Conservation (phyloP, 1,284 basidiomycete species). For the Leccinum pachyderme region DNA sequence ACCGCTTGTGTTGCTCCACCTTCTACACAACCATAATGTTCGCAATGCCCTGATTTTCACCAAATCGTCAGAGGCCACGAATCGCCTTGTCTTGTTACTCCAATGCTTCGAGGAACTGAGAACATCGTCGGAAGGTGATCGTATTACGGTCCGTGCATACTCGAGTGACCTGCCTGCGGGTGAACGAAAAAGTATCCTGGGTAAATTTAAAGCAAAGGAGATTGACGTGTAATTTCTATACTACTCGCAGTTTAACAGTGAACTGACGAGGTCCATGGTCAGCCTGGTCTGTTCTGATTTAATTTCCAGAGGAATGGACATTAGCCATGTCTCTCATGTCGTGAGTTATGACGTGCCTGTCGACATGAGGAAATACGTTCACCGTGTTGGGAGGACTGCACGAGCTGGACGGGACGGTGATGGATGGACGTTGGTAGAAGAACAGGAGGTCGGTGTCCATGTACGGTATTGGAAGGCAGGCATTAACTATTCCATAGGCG, state of each 20-base stretch:
- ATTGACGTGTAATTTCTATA: constrained; percentile 71
- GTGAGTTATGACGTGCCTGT: constrained; percentile 93
- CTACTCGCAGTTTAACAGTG: neutral
- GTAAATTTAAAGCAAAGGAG: constrained; percentile 78
- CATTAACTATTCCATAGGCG: constrained; percentile 49
- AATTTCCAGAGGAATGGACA: constrained; percentile 95
- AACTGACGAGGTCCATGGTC: constrained; percentile 13
- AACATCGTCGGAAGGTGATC: constrained; percentile 23
- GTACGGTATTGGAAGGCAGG: neutral
- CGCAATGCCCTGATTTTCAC: constrained; percentile 89
- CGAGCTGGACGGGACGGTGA: constrained; percentile 84
- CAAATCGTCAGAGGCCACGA: constrained; percentile 91
- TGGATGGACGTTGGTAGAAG: constrained; percentile 94
- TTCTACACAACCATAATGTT: constrained; percentile 65
- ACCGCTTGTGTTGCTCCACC: constrained; percentile 86
- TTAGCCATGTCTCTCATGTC: constrained; percentile 88
- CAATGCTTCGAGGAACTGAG: constrained; percentile 73
- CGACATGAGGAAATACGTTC: constrained; percentile 98
- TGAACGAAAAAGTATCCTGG: constrained; percentile 78
- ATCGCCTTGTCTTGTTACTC: constrained; percentile 80
- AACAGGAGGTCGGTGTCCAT: constrained; percentile 71
- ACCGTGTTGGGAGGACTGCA: constrained; percentile 93
- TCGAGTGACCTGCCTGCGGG: constrained; percentile 80
- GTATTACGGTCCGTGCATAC: constrained; percentile 65
- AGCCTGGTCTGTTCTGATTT: constrained; percentile 95